Evolutionary conservation across 805 yeast species (phyloP), one percentile per base, ranked within the genome.

Genomic region (Candida peoriensis): DNA sequence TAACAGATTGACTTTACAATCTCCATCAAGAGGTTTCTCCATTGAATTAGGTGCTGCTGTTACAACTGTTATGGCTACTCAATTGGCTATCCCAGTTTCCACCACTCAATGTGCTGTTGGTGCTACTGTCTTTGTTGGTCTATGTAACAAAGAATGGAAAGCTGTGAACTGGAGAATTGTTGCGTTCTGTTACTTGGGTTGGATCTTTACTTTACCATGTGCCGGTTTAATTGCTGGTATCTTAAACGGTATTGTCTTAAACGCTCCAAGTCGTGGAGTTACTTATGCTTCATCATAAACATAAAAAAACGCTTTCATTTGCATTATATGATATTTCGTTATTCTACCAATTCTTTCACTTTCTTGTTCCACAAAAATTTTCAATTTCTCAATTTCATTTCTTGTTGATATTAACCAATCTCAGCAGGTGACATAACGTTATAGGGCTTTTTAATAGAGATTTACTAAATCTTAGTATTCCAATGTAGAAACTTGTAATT

Each of bases 101-200:
- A 82, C 90, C 20, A 82, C 90, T 5, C 89, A 81, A 59, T 72
- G 78, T 55, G 85, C 87, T 11, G 81, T 77, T 37, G 90, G 90
- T 40, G 85, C 86, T 39, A 78, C 84, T 25, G 85, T 81, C 6
- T 75, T 73, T 50, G 84, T 82, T 44, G 90, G 88, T 36, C 63
- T 81, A 40, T 79, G 86, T 62, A 82, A 81, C 66, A 63, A 63
- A 47, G 83, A 77, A 51, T 44, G 66, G 48, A 71, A 60, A 46
- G 71, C 83, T 5, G 80, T 80, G 39, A 81, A 82, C 65, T 82
- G 88, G 88, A 71, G 82, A 63, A 75, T 79, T 76, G 85, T 81
- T 19, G 54, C 63, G 11, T 81, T 82, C 81, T 74, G 81, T 47
- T 81, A 78, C 58, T 47, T 64, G 33, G 87, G 88, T 28, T 81